phyloP scores from a whole-genome alignment of 495 filamentous ascomycete genomes.

The Penicillium desertorum region DNA sequence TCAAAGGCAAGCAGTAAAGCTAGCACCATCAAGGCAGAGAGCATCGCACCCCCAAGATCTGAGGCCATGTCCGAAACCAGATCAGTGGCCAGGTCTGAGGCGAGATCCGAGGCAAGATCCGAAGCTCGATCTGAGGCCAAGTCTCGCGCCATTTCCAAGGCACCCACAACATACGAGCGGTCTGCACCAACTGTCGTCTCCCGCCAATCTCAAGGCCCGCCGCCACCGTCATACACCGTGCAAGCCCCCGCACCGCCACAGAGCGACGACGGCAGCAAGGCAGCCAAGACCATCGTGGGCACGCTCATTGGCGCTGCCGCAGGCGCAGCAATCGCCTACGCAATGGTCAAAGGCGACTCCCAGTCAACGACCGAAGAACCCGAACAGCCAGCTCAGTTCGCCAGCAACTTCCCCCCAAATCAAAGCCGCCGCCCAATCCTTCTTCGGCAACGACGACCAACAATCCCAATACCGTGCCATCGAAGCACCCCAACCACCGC shows the following conservation, averaged over 20 bases:
- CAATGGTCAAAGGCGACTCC: slow-evolving; percentile 58
- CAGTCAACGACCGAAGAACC: slow-evolving; percentile 20
- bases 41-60: slow-evolving; percentile 27
- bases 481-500: slow-evolving; percentile 43
- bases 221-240: slow-evolving; percentile 33
- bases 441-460: slow-evolving; percentile 24
- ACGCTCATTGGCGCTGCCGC: slow-evolving; percentile 75
- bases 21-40: slow-evolving; percentile 34
- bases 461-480: slow-evolving; percentile 35
- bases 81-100: not conserved
- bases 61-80: slow-evolving; percentile 21
- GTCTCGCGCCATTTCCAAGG: slow-evolving; percentile 34
- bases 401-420: slow-evolving; percentile 33
- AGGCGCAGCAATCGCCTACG: slow-evolving; percentile 73
- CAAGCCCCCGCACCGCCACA: slow-evolving; percentile 30
- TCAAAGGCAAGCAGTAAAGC: slow-evolving; percentile 39
- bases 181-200: slow-evolving; percentile 32
- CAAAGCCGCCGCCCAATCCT: slow-evolving; percentile 26
- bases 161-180: slow-evolving; percentile 31
- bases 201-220: slow-evolving; percentile 27
- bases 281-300: slow-evolving; percentile 63
- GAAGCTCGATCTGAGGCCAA: slow-evolving; percentile 13
- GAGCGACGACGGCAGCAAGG: slow-evolving; percentile 40
- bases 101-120: slow-evolving; percentile 23
- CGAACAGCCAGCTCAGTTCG: slow-evolving; percentile 26